These are phyloP conservation scores for Microthlaspi erraticum DNA, from an alignment of 345 rosid species.

Conservation along the genomic window DNA sequence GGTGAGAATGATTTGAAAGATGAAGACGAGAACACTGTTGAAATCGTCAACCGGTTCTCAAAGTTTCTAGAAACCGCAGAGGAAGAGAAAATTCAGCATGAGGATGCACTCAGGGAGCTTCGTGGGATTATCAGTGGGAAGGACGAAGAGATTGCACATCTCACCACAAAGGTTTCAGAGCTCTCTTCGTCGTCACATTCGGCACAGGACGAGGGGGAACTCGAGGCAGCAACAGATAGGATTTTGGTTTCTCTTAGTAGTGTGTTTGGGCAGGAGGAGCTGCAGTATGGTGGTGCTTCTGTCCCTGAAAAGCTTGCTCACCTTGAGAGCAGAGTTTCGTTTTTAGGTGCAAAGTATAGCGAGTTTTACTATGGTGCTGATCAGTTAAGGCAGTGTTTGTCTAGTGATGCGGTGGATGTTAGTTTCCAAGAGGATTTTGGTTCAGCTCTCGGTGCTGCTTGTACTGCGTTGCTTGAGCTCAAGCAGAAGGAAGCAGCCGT, in stretches of 20 bases:
- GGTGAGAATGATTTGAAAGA: slow-evolving; percentile 28
- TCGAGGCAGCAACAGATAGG: slow-evolving; percentile 65
- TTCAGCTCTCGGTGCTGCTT: slow-evolving; percentile 61
- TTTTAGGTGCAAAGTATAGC: slow-evolving; percentile 66
- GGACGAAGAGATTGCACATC: slow-evolving; percentile 66
- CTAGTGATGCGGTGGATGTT: slow-evolving; percentile 51
- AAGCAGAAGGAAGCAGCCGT: slow-evolving; percentile 61
- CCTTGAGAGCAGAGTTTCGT: slow-evolving; percentile 59
- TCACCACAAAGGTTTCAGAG: slow-evolving; percentile 57
- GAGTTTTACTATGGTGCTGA: slow-evolving; percentile 66
- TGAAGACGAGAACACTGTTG: slow-evolving; percentile 46
- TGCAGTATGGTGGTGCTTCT: slow-evolving; percentile 59
- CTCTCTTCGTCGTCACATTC: slow-evolving; percentile 44
- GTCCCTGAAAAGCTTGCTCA: slow-evolving; percentile 54
- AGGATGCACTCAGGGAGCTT: slow-evolving; percentile 52
- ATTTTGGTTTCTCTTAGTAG: slow-evolving; percentile 60
- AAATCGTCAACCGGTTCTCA: slow-evolving; percentile 56
- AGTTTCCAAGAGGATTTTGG: slow-evolving; percentile 62
- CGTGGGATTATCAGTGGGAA: slow-evolving; percentile 46
- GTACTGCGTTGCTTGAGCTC: slow-evolving; percentile 61
- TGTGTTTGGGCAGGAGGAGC: slow-evolving; percentile 62
- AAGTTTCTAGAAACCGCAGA: slow-evolving; percentile 47
- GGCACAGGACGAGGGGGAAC: slow-evolving; percentile 46
- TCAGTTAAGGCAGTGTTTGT: slow-evolving; percentile 69
- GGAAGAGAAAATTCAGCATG: slow-evolving; percentile 53